A percentile compares a stretch with the other conserved stretches of the same genome.
These are phyloP conservation scores for Euphrasia arctica DNA, from an alignment of 305 asterid genomes.

Conservation along the genomic window DNA sequence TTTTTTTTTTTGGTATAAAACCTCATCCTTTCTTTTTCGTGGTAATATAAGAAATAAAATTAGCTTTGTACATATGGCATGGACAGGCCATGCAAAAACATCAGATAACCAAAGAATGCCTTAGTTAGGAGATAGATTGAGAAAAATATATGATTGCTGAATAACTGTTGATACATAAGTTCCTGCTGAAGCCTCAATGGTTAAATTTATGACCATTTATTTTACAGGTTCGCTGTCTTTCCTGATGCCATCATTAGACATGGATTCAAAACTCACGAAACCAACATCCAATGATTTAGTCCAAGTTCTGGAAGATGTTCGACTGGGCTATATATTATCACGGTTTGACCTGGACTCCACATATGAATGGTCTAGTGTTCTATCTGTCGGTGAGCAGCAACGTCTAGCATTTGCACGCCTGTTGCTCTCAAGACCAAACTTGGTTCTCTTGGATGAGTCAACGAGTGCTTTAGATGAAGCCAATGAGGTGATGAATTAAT, in stretches of 20 bases:
- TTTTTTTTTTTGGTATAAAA: too few relatives aligned
- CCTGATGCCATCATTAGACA: constrained; percentile 27
- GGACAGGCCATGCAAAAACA: too few relatives aligned
- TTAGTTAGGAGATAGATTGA: neutral
- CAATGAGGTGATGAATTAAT: constrained; percentile 57
- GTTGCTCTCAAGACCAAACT: constrained; percentile 54
- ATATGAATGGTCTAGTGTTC: constrained; percentile 67
- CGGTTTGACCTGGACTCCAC: constrained; percentile 52
- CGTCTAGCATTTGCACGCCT: constrained; percentile 76
- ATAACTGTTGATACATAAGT: neutral
- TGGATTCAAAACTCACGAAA: constrained; percentile 30
- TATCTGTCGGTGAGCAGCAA: constrained; percentile 79
- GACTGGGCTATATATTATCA: constrained; percentile 50
- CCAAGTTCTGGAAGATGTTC: constrained; percentile 55
- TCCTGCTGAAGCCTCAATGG: neutral
- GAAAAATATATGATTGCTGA: too few relatives aligned
- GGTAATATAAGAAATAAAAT: too few relatives aligned
- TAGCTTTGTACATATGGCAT: too few relatives aligned
- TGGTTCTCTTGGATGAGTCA: constrained; percentile 68
- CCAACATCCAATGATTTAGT: constrained; percentile 54
- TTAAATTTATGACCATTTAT: constrained; percentile 15
- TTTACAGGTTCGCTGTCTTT: constrained; percentile 44
- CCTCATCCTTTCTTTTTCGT: too few relatives aligned
- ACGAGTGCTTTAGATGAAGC: constrained; percentile 79
- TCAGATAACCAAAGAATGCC: too few relatives aligned